A percentile compares a stretch with the other conserved stretches of the same genome.
Conservation (phyloP, 2,329 filamentous ascomycete genomes). For the Trichoderma gracile region DNA sequence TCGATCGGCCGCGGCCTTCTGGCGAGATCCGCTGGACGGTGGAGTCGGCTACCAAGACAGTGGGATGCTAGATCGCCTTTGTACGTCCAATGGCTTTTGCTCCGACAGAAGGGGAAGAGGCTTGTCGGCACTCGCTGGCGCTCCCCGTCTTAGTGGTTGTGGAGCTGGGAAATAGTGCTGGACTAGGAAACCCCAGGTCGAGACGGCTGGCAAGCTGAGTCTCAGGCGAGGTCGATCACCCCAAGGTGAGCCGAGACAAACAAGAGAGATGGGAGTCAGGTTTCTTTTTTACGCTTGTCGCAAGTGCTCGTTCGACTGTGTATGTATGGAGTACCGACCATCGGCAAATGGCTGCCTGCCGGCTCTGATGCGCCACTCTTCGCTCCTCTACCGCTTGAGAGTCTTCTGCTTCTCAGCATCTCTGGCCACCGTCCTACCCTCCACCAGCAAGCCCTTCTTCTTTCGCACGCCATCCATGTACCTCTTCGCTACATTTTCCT, state of each 20-base stretch:
- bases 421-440: conserved; percentile 72
- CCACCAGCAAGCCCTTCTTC: conserved; percentile 85
- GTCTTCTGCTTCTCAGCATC: conserved; percentile 92
- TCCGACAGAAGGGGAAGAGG: not conserved
- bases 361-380: not conserved
- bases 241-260: not conserved
- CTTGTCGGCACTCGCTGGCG: conserved; percentile 12
- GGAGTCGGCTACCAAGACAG: not conserved
- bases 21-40: conserved; percentile 14
- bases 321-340: not conserved
- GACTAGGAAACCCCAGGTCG: conserved; percentile 9
- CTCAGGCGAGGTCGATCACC: not conserved
- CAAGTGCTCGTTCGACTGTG: not conserved
- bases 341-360: not conserved
- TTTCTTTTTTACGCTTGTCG: conserved; percentile 12
- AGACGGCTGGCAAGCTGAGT: not conserved
- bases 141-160: conserved; percentile 13
- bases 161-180: conserved; percentile 9
- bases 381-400: conserved; percentile 53
- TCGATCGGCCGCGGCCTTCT: conserved; percentile 4
- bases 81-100: conserved; percentile 7
- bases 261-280: not conserved
- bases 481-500: conserved; percentile 91
- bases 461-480: conserved; percentile 89
- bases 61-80: conserved; percentile 12